These are phyloP conservation scores for Colletotrichum endophyticum DNA, from an alignment of 2,329 filamentous ascomycete species.

Conservation along the genomic window DNA sequence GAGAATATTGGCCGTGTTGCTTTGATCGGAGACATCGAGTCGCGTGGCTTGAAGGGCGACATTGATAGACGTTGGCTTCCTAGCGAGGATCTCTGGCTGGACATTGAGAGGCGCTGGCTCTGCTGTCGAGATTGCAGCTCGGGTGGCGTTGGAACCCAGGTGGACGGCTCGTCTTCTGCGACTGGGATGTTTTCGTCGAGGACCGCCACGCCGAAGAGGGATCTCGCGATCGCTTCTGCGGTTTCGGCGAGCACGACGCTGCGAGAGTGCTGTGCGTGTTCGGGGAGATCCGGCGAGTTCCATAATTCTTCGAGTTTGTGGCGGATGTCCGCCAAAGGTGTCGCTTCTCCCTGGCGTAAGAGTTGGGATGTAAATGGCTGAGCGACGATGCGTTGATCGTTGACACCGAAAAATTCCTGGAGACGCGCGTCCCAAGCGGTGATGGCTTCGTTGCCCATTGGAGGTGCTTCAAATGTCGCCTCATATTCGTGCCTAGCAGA, in stretches of 20 bases:
- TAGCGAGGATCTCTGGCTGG: neutral
- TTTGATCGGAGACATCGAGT: neutral
- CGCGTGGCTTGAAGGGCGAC: neutral
- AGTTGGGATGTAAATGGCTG: slow-evolving; percentile 3
- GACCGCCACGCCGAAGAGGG: slow-evolving; percentile 12
- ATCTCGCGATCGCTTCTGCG: slow-evolving; percentile 16
- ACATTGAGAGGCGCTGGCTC: neutral
- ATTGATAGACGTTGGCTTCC: neutral
- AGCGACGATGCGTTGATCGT: slow-evolving; percentile 9
- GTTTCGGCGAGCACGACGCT: slow-evolving; percentile 17
- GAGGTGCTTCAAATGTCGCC: slow-evolving; percentile 17
- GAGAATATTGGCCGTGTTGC: slow-evolving; percentile 1
- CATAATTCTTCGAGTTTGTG: slow-evolving; percentile 11
- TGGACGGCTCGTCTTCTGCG: neutral
- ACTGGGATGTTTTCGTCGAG: slow-evolving; percentile 10
- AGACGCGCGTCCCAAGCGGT: slow-evolving; percentile 17
- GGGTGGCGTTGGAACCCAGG: slow-evolving; percentile 13
- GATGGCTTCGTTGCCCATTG: neutral
- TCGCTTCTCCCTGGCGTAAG: neutral
- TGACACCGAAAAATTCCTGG: neutral
- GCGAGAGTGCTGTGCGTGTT: slow-evolving; percentile 4
- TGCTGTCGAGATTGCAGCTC: neutral
- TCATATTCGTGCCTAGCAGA: slow-evolving; percentile 17
- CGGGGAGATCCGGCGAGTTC: neutral
- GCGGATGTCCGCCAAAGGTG: slow-evolving; percentile 6